A percentile compares a stretch with the other conserved stretches of the same genome.
These are phyloP conservation scores for Clavulina sp. DNA, from an alignment of 768 basidiomycete genomes.

Conservation along the genomic window DNA sequence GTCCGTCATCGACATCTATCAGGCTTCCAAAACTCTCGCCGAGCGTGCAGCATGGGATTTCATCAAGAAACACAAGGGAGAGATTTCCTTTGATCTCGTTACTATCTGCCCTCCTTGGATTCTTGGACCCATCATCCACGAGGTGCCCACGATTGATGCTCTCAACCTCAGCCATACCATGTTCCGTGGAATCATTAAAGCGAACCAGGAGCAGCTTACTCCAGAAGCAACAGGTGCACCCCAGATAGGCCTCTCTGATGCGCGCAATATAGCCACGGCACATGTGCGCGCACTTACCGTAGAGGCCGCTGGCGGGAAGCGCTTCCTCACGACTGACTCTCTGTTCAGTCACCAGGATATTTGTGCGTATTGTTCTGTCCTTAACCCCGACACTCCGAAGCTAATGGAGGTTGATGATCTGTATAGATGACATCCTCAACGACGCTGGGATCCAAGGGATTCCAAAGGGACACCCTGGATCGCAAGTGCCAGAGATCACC, in stretches of 20 bases:
- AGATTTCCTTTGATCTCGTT: slow-evolving; percentile 14
- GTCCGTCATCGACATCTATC: slow-evolving; percentile 13
- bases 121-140: neutral
- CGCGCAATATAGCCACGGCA: slow-evolving; percentile 15
- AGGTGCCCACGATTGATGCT: slow-evolving; percentile 1
- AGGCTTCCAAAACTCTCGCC: slow-evolving; percentile 18
- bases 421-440: neutral
- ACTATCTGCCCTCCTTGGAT: slow-evolving; percentile 15
- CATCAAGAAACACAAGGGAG: slow-evolving; percentile 12
- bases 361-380: neutral
- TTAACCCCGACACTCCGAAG: too few relatives aligned
- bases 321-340: slow-evolving; percentile 7
- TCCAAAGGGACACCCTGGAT: neutral
- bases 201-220: neutral
- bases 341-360: neutral
- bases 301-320: slow-evolving; percentile 12
- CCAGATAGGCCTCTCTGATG: slow-evolving; percentile 15
- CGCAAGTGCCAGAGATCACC: neutral
- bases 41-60: slow-evolving; percentile 19
- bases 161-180: slow-evolving; percentile 19
- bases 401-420: too few relatives aligned
- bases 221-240: neutral
- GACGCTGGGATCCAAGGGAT: neutral
- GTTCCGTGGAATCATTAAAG: slow-evolving; percentile 4
- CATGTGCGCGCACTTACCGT: slow-evolving; percentile 14